A percentile compares a stretch with the other conserved stretches of the same genome.
phyloP scores from a whole-genome alignment of 108 stramenopile genomes.

The Nitzschia palea region DNA sequence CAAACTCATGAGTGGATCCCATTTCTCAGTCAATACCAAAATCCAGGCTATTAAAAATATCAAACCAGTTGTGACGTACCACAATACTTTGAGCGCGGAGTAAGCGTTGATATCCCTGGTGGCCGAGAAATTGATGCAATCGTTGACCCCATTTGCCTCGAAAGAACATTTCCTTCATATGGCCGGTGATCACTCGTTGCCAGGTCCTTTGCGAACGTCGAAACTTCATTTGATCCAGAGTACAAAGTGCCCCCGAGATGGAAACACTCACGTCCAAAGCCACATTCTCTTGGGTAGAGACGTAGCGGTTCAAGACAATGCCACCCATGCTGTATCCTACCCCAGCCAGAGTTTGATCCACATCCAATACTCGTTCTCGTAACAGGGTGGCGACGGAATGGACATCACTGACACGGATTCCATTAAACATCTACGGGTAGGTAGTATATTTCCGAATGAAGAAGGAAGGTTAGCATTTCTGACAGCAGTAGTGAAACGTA shows the following conservation, averaged over 20 bases:
- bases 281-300: slow-evolving; percentile 60
- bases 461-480: too few species aligned
- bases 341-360: slow-evolving; percentile 55
- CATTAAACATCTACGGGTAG: slow-evolving; percentile 83
- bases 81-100: slow-evolving; percentile 49
- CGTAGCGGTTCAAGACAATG: slow-evolving; percentile 83
- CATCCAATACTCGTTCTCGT: slow-evolving; percentile 37
- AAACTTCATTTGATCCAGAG: slow-evolving; percentile 50
- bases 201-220: slow-evolving; percentile 67
- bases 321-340: slow-evolving; percentile 84
- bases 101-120: slow-evolving; percentile 44
- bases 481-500: too few species aligned
- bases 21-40: too few species aligned
- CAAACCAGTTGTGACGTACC: background rate
- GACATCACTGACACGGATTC: slow-evolving; percentile 78
- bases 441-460: too few species aligned
- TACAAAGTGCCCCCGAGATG: slow-evolving; percentile 74
- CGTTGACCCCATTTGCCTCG: slow-evolving; percentile 62
- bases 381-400: slow-evolving; percentile 58
- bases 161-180: slow-evolving; percentile 53
- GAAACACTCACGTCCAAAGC: slow-evolving; percentile 68
- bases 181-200: slow-evolving; percentile 79
- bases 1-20: too few species aligned
- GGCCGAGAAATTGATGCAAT: slow-evolving; percentile 44
- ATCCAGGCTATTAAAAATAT: too few species aligned